Conservation (phyloP, 1,139 yeast genomes). For the Debaryomyces coudertii region DNA sequence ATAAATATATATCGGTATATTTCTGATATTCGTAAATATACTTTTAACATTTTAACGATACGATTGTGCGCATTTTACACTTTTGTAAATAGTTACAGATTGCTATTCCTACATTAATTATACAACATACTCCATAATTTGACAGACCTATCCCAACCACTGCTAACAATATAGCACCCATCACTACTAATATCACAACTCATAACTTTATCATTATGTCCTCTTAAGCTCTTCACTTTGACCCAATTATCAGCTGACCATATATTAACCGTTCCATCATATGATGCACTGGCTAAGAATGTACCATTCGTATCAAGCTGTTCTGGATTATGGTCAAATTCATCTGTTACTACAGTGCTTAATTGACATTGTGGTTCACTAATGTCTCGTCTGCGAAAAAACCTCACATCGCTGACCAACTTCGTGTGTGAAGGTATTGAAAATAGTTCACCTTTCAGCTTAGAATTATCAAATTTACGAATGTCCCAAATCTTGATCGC, state of each 20-base stretch:
- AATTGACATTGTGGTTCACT: conserved; percentile 8
- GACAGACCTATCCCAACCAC: conserved; percentile 85
- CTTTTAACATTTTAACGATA: neutral
- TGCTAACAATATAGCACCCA: conserved; percentile 52
- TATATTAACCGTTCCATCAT: conserved; percentile 65
- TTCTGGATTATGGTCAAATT: conserved; percentile 28
- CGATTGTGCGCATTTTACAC: conserved; percentile 1
- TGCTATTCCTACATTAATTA: neutral
- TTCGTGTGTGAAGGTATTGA: conserved; percentile 79
- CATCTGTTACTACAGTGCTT: conserved; percentile 29
- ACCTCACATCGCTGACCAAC: conserved; percentile 68
- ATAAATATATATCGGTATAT: neutral
- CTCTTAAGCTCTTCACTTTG: conserved; percentile 54
- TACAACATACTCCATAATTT: conserved; percentile 54
- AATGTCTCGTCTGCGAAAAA: conserved; percentile 36
- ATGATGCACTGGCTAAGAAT: conserved; percentile 63
- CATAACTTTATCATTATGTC: conserved; percentile 74
- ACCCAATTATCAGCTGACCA: conserved; percentile 82
- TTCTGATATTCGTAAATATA: neutral
- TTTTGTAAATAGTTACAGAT: conserved; percentile 4
- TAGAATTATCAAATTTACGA: conserved; percentile 39
- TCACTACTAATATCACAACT: conserved; percentile 59
- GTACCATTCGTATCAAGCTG: conserved; percentile 41
- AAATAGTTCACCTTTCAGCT: conserved; percentile 37
- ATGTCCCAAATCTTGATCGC: conserved; percentile 86